phyloP scores from a whole-genome alignment of 345 rosid genomes.

The Arabidopsis arenosa region DNA sequence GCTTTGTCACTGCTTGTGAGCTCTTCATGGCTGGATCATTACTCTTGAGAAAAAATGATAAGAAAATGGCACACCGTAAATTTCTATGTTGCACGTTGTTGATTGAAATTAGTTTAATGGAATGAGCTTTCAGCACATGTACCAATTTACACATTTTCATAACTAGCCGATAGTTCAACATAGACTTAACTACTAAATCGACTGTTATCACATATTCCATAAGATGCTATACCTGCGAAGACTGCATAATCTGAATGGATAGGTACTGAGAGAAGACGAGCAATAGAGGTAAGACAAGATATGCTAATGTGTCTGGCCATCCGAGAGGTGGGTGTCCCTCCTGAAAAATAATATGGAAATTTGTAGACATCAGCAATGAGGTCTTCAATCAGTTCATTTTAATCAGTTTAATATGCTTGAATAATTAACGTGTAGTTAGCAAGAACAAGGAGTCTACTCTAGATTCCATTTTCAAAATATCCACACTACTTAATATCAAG shows the following conservation, averaged over 20 bases:
- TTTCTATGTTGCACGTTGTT: neutral
- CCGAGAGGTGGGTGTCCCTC: conserved; percentile 99
- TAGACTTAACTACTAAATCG: conserved; percentile 5
- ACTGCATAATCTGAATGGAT: conserved; percentile 89
- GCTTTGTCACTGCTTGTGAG: conserved; percentile 81
- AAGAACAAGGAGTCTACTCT: conserved; percentile 6
- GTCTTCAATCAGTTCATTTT: neutral
- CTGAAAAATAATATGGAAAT: conserved; percentile 47
- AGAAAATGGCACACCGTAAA: neutral
- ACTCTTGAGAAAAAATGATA: conserved; percentile 50
- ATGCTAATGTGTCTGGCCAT: conserved; percentile 90
- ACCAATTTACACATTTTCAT: neutral
- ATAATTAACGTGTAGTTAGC: neutral
- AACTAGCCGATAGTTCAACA: conserved; percentile 8
- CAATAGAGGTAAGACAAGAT: conserved; percentile 83
- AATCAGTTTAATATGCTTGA: conserved; percentile 18
- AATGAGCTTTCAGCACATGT: neutral
- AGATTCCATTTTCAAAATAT: neutral
- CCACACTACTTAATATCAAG: neutral
- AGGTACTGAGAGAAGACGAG: conserved; percentile 77
- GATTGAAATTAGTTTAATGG: neutral
- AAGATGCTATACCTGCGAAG: conserved; percentile 67
- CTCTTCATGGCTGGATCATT: conserved; percentile 88
- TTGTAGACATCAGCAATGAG: conserved; percentile 15
- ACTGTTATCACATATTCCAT: neutral